Conservation (phyloP, 225 moss, liverwort and hornwort species). For the Pseudisothecium myosuroides region DNA sequence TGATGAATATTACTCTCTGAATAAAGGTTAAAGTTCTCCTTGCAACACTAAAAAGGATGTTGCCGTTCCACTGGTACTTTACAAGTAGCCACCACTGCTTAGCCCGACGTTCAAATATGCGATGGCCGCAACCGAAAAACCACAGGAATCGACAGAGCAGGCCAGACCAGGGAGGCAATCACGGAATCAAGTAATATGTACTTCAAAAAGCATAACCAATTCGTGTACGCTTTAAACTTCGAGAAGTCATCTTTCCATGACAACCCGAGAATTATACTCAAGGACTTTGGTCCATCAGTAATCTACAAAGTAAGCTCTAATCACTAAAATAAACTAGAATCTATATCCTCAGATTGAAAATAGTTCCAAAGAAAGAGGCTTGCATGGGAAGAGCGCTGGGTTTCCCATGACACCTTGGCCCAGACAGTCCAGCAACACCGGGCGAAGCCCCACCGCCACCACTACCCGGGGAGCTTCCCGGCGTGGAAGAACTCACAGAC, state of each 20-base stretch:
- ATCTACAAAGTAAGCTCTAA: background rate
- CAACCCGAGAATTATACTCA: background rate
- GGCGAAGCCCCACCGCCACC: background rate
- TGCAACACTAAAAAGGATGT: background rate
- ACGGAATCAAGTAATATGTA: background rate
- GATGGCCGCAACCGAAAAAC: background rate
- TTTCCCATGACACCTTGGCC: slow-evolving; percentile 9
- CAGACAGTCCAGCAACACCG: background rate
- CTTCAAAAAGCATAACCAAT: background rate
- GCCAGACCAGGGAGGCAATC: background rate
- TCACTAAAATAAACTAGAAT: background rate
- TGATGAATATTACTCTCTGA: background rate
- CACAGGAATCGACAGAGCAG: background rate
- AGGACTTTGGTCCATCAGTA: background rate
- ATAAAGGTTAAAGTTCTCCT: background rate
- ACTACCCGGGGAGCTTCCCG: background rate
- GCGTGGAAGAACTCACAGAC: background rate
- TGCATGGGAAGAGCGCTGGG: slow-evolving; percentile 24
- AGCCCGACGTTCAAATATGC: background rate
- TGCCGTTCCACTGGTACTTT: too few relatives aligned
- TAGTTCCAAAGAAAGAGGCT: slow-evolving; percentile 20
- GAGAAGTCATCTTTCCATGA: slow-evolving; percentile 16
- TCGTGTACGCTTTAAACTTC: background rate
- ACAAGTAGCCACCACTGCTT: background rate
- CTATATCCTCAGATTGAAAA: slow-evolving; percentile 39